These are phyloP conservation scores for Tuber aestivum DNA, from an alignment of 495 filamentous ascomycete species.

Conservation along the genomic window DNA sequence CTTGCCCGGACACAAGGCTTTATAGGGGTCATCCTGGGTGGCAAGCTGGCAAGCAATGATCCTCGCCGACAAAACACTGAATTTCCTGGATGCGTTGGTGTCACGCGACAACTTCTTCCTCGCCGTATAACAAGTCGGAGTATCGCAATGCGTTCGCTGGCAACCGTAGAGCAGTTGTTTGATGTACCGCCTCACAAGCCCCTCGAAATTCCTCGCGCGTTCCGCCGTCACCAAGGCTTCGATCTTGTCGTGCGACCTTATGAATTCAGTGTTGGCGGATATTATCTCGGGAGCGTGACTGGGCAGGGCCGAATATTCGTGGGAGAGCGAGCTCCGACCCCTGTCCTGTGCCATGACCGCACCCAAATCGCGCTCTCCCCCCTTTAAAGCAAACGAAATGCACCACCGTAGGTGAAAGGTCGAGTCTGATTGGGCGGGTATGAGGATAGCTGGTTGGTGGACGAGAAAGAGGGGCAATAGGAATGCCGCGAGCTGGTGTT, in stretches of 20 bases:
- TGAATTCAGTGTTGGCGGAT: slow-evolving; percentile 49
- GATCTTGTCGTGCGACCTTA: slow-evolving; percentile 48
- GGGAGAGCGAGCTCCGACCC: slow-evolving; percentile 5
- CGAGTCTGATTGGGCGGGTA: background rate
- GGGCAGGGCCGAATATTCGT: slow-evolving; percentile 44
- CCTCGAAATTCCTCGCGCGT: slow-evolving; percentile 50
- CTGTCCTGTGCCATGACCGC: background rate
- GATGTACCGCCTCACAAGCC: slow-evolving; percentile 60
- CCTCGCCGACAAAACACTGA: slow-evolving; percentile 60
- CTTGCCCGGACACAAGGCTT: slow-evolving; percentile 58
- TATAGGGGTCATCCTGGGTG: slow-evolving; percentile 69
- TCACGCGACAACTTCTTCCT: slow-evolving; percentile 62
- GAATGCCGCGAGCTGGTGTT: background rate
- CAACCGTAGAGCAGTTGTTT: slow-evolving; percentile 80
- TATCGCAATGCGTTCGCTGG: slow-evolving; percentile 60
- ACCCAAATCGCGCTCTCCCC: background rate
- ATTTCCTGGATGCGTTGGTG: slow-evolving; percentile 57
- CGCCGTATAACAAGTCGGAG: slow-evolving; percentile 73
- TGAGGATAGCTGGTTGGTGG: background rate
- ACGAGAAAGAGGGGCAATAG: background rate
- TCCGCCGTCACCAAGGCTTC: slow-evolving; percentile 51
- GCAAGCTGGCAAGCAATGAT: slow-evolving; percentile 74
- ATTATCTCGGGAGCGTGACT: slow-evolving; percentile 50
- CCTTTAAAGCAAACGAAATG: background rate
- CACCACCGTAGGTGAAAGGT: background rate